Percentiles rank a stretch among this genome's conserved stretches.
These are phyloP conservation scores for Porpolomopsis calyptriformis DNA, from an alignment of 768 basidiomycete species.

Conservation along the genomic window DNA sequence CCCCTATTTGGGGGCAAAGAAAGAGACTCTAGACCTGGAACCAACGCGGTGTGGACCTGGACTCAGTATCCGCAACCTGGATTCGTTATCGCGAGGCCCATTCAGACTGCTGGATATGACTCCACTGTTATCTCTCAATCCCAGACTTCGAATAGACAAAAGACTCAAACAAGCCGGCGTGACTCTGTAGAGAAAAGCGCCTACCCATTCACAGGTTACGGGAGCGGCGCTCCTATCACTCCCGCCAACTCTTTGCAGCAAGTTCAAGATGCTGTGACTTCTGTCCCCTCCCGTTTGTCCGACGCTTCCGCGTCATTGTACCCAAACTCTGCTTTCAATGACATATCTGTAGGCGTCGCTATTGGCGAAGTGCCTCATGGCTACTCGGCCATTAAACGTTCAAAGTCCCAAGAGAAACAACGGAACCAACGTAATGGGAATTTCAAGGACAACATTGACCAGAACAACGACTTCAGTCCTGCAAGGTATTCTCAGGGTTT, in stretches of 20 bases:
- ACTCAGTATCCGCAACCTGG: conserved; percentile 39
- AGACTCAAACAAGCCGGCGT: background rate
- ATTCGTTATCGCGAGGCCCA: conserved; percentile 10
- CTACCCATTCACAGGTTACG: conserved; percentile 19
- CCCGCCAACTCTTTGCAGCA: conserved; percentile 27
- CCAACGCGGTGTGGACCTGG: conserved; percentile 45
- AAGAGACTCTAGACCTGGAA: conserved; percentile 32
- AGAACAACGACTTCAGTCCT: too few relatives aligned
- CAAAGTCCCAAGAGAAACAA: too few relatives aligned
- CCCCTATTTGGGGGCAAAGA: conserved; percentile 75
- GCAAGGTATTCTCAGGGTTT: conserved; percentile 28
- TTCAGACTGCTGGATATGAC: conserved; percentile 5
- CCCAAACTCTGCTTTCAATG: conserved; percentile 30
- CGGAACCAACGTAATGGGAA: too few relatives aligned
- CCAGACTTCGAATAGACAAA: conserved; percentile 6
- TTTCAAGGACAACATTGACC: too few relatives aligned
- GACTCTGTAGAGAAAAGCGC: conserved; percentile 2
- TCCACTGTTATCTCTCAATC: conserved; percentile 8
- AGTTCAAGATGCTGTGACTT: conserved; percentile 30
- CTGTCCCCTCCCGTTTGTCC: conserved; percentile 28
- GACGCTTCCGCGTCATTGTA: conserved; percentile 39
- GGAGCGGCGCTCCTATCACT: conserved; percentile 11
- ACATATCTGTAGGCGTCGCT: conserved; percentile 25
- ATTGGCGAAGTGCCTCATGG: conserved; percentile 32
- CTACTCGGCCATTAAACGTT: conserved; percentile 28